Percentiles rank a stretch among this genome's conserved stretches.
Conservation (phyloP, 768 basidiomycete species). For the Porpolomopsis calyptriformis region DNA sequence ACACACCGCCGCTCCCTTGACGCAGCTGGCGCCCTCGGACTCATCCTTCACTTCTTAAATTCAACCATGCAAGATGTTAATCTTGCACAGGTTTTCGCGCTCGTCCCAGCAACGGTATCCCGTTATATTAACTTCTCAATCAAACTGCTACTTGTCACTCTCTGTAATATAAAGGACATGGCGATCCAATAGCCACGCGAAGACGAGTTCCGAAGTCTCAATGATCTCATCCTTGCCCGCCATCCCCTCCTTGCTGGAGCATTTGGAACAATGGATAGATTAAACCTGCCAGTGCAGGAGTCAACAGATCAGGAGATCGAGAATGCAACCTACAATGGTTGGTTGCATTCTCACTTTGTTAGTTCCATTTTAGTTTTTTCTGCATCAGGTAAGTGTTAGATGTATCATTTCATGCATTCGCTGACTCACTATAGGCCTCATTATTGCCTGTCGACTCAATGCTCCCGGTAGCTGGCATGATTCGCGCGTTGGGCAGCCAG, state of each 20-base stretch:
- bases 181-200: conserved; percentile 18
- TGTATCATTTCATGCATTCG: neutral
- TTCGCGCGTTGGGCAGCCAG: conserved; percentile 30
- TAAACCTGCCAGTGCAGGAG: conserved; percentile 23
- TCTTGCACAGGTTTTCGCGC: conserved; percentile 35
- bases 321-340: conserved; percentile 35
- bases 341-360: conserved; percentile 30
- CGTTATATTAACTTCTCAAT: conserved; percentile 28
- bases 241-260: conserved; percentile 28
- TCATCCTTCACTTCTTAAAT: conserved; percentile 31
- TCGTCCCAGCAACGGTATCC: conserved; percentile 27
- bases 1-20: conserved; percentile 22
- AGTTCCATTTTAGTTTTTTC: conserved; percentile 25
- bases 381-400: conserved; percentile 12
- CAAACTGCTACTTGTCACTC: conserved; percentile 19
- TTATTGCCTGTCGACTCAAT: conserved; percentile 27
- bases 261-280: conserved; percentile 33
- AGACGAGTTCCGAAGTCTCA: conserved; percentile 20
- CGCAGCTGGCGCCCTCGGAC: conserved; percentile 32
- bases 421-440: conserved; percentile 18
- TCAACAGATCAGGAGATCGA: conserved; percentile 30
- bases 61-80: conserved; percentile 31
- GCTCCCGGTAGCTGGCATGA: conserved; percentile 35
- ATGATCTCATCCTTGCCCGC: conserved; percentile 17
- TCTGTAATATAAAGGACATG: conserved; percentile 22